Evolutionary conservation across 2,329 filamentous ascomycete species (phyloP).

Genomic region (Aspergillus versicolor): DNA sequence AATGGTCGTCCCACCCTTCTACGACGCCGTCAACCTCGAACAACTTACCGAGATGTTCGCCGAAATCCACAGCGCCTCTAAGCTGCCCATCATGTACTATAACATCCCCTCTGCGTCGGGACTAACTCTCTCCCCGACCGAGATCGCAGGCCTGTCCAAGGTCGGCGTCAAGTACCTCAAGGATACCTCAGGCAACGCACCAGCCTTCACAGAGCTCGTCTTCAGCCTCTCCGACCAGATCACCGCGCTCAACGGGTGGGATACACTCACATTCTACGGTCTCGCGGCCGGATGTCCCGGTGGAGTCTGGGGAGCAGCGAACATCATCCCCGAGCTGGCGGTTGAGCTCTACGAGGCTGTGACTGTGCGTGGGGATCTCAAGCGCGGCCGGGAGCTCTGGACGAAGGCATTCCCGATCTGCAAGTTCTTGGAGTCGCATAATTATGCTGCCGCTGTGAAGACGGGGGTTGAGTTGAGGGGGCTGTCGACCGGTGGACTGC

Average conservation of each 20-base stretch:
- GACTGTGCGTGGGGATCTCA: conserved; percentile 44
- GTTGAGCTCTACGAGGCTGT: conserved; percentile 50
- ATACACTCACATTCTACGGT: conserved; percentile 55
- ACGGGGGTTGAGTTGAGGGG: conserved; percentile 52
- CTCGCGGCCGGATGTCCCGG: conserved; percentile 51
- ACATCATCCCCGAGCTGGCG: conserved; percentile 52
- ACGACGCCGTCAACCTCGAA: conserved; percentile 45
- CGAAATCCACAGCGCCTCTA: conserved; percentile 39
- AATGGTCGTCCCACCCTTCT: conserved; percentile 54
- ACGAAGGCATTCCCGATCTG: conserved; percentile 51
- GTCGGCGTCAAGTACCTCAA: conserved; percentile 53
- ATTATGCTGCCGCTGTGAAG: conserved; percentile 51
- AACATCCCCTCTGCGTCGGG: conserved; percentile 53
- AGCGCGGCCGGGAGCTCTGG: conserved; percentile 49
- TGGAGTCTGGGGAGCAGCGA: conserved; percentile 53
- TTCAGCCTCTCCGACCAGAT: conserved; percentile 44
- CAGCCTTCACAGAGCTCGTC: conserved; percentile 51
- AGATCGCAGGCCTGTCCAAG: conserved; percentile 46
- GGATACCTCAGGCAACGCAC: conserved; percentile 54
- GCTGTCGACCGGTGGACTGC: conserved; percentile 47
- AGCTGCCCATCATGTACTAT: conserved; percentile 51
- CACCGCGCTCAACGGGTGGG: conserved; percentile 55
- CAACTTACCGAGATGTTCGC: conserved; percentile 42
- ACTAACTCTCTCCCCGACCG: conserved; percentile 39
- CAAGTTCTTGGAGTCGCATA: conserved; percentile 51